Conservation (phyloP, 2,329 filamentous ascomycete species). For the Paecilomyces formosus region DNA sequence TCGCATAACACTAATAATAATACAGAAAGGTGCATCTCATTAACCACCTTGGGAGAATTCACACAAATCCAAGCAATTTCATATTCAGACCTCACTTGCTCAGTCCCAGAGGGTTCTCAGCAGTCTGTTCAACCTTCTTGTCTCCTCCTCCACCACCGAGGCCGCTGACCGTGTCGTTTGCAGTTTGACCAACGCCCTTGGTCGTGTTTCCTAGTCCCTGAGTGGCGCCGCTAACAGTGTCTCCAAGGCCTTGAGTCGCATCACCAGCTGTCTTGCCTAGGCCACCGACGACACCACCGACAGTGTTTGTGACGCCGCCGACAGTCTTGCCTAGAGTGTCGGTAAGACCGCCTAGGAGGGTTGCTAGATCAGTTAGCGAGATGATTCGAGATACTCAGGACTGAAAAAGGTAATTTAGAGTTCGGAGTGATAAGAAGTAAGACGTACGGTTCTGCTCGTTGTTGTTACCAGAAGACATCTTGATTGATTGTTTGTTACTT, state of each 20-base stretch:
- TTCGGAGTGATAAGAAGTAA: neutral
- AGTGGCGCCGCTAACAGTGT: constrained; percentile 19
- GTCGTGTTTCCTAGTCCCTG: constrained; percentile 16
- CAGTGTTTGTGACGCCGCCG: constrained; percentile 13
- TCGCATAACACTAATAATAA: neutral
- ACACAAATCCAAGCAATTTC: neutral
- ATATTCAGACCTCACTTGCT: neutral
- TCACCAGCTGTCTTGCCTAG: constrained; percentile 19
- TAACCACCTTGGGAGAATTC: neutral
- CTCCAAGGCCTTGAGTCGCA: constrained; percentile 17
- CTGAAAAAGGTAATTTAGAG: neutral
- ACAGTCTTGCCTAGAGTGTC: constrained; percentile 19
- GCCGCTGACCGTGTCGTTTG: constrained; percentile 10
- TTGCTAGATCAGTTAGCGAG: constrained; percentile 2
- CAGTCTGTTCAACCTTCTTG: constrained; percentile 14
- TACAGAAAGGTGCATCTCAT: neutral
- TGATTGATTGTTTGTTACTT: neutral
- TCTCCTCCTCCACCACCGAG: constrained; percentile 8
- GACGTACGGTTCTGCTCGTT: neutral
- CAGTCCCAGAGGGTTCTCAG: constrained; percentile 16
- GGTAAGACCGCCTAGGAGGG: constrained; percentile 15
- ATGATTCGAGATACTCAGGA: neutral
- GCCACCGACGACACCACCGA: constrained; percentile 16
- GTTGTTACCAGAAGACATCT: neutral
- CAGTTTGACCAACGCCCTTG: constrained; percentile 17